These are phyloP conservation scores for Podila clonocystis DNA, from an alignment of 192 early-diverging fungal genomes.

Conservation along the genomic window DNA sequence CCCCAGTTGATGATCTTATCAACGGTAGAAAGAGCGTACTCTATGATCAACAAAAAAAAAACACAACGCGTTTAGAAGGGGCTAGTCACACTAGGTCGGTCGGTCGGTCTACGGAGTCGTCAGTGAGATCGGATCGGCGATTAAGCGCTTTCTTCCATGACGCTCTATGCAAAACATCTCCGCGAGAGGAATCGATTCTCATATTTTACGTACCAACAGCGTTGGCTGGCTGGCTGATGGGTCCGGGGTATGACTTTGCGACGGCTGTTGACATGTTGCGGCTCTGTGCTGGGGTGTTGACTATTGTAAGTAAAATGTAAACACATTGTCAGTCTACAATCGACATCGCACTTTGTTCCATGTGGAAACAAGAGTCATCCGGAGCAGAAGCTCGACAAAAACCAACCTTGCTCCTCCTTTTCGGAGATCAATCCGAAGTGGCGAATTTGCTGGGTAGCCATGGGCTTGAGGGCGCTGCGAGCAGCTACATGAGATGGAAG, in stretches of 20 bases:
- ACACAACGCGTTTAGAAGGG: background rate
- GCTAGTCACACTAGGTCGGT: background rate
- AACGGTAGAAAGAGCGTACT: conserved; percentile 89
- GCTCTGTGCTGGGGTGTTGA: conserved; percentile 29
- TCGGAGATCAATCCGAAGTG: conserved; percentile 48
- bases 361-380: background rate
- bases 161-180: background rate
- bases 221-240: conserved; percentile 43
- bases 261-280: conserved; percentile 49
- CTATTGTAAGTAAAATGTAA: conserved; percentile 3
- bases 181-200: background rate
- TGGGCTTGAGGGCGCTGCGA: conserved; percentile 46
- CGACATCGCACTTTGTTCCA: background rate
- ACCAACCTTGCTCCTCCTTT: conserved; percentile 49
- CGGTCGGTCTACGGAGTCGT: background rate
- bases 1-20: conserved; percentile 95
- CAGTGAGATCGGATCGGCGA: too few relatives aligned
- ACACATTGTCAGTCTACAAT: background rate
- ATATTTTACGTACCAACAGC: conserved; percentile 40
- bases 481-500: conserved; percentile 15
- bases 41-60: conserved; percentile 34
- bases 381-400: too few relatives aligned
- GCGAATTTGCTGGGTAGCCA: conserved; percentile 48
- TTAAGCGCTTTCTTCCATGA: background rate
- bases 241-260: conserved; percentile 53